phyloP scores from a whole-genome alignment of 805 yeast species.

The Kluyveromyces aestuarii region DNA sequence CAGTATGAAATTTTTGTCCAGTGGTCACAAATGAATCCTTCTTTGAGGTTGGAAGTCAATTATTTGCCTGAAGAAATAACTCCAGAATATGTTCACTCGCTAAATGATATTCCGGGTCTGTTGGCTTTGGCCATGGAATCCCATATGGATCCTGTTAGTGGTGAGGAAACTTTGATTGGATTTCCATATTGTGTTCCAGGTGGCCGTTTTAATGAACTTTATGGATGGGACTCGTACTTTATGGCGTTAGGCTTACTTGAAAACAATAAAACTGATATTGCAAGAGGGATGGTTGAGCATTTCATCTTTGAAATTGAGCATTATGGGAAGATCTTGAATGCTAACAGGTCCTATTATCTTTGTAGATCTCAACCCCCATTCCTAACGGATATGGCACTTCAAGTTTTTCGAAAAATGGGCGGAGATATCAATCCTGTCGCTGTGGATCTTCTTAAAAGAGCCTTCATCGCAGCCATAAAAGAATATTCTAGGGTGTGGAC shows the following conservation, averaged over 20 bases:
- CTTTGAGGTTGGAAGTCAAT: constrained; percentile 58
- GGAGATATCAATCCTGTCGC: constrained; percentile 40
- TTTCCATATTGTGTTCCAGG: constrained; percentile 94
- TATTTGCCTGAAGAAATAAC: constrained; percentile 68
- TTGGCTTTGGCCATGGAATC: constrained; percentile 67
- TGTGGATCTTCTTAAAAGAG: constrained; percentile 50
- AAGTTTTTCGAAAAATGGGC: constrained; percentile 53
- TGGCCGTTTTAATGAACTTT: constrained; percentile 90
- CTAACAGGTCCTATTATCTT: constrained; percentile 84
- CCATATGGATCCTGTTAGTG: constrained; percentile 40
- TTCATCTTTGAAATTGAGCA: constrained; percentile 83
- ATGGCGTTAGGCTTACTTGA: constrained; percentile 73
- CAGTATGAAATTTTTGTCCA: constrained; percentile 60
- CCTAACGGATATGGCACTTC: constrained; percentile 81
- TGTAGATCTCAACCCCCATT: constrained; percentile 96
- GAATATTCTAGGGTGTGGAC: constrained; percentile 84
- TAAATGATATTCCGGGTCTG: constrained; percentile 78
- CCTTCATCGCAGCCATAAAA: constrained; percentile 70
- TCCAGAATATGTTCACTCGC: constrained; percentile 65
- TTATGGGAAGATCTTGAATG: constrained; percentile 89
- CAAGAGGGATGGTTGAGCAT: constrained; percentile 86
- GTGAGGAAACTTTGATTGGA: constrained; percentile 45
- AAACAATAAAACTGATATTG: constrained; percentile 57
- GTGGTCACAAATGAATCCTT: constrained; percentile 47
- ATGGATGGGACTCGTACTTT: constrained; percentile 98